Evolutionary conservation across 805 yeast species (phyloP).

Genomic region (Yamadazyma ubonensis): DNA sequence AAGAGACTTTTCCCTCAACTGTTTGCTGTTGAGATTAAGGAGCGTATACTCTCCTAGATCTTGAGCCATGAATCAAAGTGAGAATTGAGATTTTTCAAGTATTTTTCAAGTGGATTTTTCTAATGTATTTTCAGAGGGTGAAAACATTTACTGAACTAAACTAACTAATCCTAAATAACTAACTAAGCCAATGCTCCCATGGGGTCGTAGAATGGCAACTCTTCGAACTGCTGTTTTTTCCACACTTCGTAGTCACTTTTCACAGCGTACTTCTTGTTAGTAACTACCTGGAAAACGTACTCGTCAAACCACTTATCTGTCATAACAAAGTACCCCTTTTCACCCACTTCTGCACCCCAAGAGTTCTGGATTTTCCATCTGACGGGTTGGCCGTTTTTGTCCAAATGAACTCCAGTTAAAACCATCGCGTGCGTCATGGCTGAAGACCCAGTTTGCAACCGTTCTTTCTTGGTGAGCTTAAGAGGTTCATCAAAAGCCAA

Average conservation of each 20-base stretch:
- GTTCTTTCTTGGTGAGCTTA: slow-evolving; percentile 59
- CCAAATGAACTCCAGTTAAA: slow-evolving; percentile 77
- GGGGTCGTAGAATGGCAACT: slow-evolving; percentile 42
- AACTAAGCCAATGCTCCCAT: slow-evolving; percentile 44
- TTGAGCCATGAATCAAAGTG: no score
- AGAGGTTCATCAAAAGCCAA: slow-evolving; percentile 52
- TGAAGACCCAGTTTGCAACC: slow-evolving; percentile 69
- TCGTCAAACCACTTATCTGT: slow-evolving; percentile 46
- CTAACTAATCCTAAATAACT: no score
- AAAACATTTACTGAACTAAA: no score
- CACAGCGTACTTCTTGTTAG: slow-evolving; percentile 36
- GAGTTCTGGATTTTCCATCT: slow-evolving; percentile 48
- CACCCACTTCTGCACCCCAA: slow-evolving; percentile 43
- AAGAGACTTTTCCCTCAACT: slow-evolving; percentile 4
- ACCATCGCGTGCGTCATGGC: slow-evolving; percentile 91
- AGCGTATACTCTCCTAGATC: no score
- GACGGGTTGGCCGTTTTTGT: slow-evolving; percentile 43
- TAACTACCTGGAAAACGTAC: slow-evolving; percentile 42
- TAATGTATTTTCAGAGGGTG: no score
- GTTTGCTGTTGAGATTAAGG: background rate
- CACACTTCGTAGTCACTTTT: slow-evolving; percentile 35
- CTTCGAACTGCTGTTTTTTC: slow-evolving; percentile 30
- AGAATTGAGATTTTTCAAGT: no score
- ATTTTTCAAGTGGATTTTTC: no score
- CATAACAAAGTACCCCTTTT: slow-evolving; percentile 43